These are phyloP conservation scores for Cercophora sp. DNA, from an alignment of 495 filamentous ascomycete genomes.

Conservation along the genomic window DNA sequence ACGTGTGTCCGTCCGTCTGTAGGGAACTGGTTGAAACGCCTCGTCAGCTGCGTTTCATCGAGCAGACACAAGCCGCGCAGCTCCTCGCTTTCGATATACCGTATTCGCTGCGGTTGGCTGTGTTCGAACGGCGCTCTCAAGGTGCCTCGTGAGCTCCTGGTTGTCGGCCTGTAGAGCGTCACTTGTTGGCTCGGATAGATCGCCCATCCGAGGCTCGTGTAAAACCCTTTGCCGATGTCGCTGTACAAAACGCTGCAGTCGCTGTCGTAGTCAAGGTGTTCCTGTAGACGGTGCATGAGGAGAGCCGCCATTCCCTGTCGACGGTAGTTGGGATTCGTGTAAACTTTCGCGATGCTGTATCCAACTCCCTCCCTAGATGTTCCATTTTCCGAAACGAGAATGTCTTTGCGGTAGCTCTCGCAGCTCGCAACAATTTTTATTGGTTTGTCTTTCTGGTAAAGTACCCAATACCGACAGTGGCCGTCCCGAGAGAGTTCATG, in stretches of 20 bases:
- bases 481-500: too few species aligned
- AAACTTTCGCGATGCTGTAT: constrained; percentile 20
- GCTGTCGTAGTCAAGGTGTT: neutral
- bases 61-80: too few species aligned
- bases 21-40: too few species aligned
- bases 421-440: constrained; percentile 17
- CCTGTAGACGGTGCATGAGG: constrained; percentile 14
- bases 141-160: too few species aligned
- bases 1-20: constrained; percentile 10
- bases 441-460: constrained; percentile 17
- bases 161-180: too few species aligned
- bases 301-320: constrained; percentile 15
- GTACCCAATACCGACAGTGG: constrained; percentile 18
- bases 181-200: constrained; percentile 15
- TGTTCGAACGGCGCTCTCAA: too few species aligned
- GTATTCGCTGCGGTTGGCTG: too few species aligned
- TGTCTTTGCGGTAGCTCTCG: constrained; percentile 15
- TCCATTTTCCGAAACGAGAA: too few species aligned
- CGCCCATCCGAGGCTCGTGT: constrained; percentile 18
- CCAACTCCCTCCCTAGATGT: too few species aligned
- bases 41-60: too few species aligned
- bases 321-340: constrained; percentile 18
- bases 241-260: constrained; percentile 19
- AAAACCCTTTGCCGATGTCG: constrained; percentile 17
- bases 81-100: too few species aligned